A percentile compares a stretch with the other conserved stretches of the same genome.
Evolutionary conservation across 768 basidiomycete species (phyloP).

Genomic region (Tulasnella sp.): DNA sequence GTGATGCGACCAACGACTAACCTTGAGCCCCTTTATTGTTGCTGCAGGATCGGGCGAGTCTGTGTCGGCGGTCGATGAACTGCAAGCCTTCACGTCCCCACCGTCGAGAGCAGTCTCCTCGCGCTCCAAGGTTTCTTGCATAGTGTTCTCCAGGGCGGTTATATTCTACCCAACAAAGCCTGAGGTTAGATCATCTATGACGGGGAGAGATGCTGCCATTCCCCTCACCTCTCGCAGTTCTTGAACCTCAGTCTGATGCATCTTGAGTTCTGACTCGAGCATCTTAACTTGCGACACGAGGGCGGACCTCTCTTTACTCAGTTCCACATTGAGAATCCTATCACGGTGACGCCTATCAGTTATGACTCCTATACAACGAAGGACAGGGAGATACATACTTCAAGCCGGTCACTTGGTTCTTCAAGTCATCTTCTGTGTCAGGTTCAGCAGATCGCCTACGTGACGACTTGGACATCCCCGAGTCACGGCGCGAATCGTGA

Average conservation of each 20-base stretch:
- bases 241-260: constrained; percentile 52
- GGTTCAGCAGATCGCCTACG: background rate
- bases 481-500: constrained; percentile 12
- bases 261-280: constrained; percentile 66
- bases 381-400: constrained; percentile 41
- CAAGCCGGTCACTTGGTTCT: constrained; percentile 69
- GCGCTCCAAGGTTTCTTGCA: constrained; percentile 46
- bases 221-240: constrained; percentile 57
- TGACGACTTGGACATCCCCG: constrained; percentile 11
- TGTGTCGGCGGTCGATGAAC: constrained; percentile 6
- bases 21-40: constrained; percentile 37
- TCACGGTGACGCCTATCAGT: background rate
- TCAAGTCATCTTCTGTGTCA: constrained; percentile 29
- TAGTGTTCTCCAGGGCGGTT: constrained; percentile 61
- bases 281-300: constrained; percentile 52
- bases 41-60: constrained; percentile 32
- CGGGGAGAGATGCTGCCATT: background rate
- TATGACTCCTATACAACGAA: constrained; percentile 5
- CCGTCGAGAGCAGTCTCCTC: constrained; percentile 34
- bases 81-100: background rate
- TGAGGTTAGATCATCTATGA: background rate
- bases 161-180: constrained; percentile 42
- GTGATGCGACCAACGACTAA: constrained; percentile 41
- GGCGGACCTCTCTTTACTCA: constrained; percentile 67
- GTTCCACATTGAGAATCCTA: constrained; percentile 79